Base-by-base conservation (phyloP, 352 stramenopile species). In the Phytopythium montanum region DNA sequence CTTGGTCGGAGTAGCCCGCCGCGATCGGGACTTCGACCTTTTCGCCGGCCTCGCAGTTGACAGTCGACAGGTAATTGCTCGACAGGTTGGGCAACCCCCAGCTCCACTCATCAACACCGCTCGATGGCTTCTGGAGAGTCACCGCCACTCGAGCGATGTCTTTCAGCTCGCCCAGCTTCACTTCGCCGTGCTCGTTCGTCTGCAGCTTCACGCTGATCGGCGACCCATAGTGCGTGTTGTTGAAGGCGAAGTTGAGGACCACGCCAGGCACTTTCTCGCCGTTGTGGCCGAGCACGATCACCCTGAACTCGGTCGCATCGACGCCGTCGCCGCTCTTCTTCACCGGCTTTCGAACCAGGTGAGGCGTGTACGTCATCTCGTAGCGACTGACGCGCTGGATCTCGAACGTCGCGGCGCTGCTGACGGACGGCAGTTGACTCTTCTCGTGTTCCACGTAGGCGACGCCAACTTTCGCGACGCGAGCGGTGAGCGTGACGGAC, bases 241-340 rank as follows among this genome's bases (percentile, higher is more conserved):
- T 61, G 21, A 75, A 57, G 8, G 10, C 34, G 25, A 81, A 58
- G 21, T 54, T 28, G 14, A 72, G 48, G n/a, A 56, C 38, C 23
- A 68, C 62, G n/a, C 65, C 63, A 5, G 61, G 33, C 21, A 87
- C 61, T 12, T 62, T 36, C 59, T 87, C 75, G 26, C 77, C 75
- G 54, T 87, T 87, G 55, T 85, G 77, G 18, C 77, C 75, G 19
- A 81, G 52, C 3, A 79, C 63, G 18, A 73, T 39, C 13, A 85
- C 59, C 26, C 50, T 36, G 48, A 75, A 84, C 19, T 76, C 68
- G 23, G 59, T 64, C 25, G 8, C 26, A 21, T 16, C 58, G 45
- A 31, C 67, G 54, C 5, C 64, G 50, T 31, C 70, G 64, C 7
- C 12, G 21, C 19, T 49, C 8, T 13, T 7, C 3, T 13, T 7